Evolutionary conservation across 371 early-diverging fungal genomes (phyloP), one percentile per base, ranked within the genome.

Genomic region (Mortierella sp.): DNA sequence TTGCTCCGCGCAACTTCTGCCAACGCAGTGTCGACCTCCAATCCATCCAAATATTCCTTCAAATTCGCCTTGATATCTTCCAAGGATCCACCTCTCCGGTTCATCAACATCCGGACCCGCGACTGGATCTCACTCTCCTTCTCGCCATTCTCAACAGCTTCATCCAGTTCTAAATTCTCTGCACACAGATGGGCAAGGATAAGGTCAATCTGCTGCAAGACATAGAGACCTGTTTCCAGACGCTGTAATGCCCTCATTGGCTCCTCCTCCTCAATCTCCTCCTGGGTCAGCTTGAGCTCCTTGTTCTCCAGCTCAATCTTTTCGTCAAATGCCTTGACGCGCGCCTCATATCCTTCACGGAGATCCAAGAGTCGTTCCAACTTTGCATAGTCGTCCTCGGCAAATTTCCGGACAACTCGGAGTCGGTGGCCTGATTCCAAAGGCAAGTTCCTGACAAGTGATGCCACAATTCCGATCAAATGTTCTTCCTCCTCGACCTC

Each of bases 401-500:
- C 90, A 82, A 98, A 97, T 87, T 98, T 97, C 55, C 90, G 88
- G n/a, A 96, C 73, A 21, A 98, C 82, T n/a, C 98, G 92, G 81
- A 92, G 87, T 31, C 95, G 93, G 67, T 92, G 90, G 5, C 93
- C 92, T 11, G 92, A 90, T 24, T 90, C 91, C 40, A 88, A 88
- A 31, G 91, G 89, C n/a, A 92, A 79, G 50, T 90, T 88, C 77
- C 90, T 86, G 77, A 97, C 88, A 24, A 97, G 89, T 28, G 96
- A 95, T 19, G 94, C 89, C 55, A 98, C 90, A 69, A 97, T 96
- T 57, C 96, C 94, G 21, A 96, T 89, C 8, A 94, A 90, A 81
- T 97, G 97, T 75, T 97, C 97, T 85, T 96, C 95, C 77, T 96
- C 97, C 81, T 96, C 96, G 0, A 91, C 80, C 75, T 95, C 94